Percentiles rank a stretch among this genome's conserved stretches.
These are phyloP conservation scores for Ensete ventricosum DNA, from an alignment of 176 grass and related monocot genomes.

Conservation along the genomic window DNA sequence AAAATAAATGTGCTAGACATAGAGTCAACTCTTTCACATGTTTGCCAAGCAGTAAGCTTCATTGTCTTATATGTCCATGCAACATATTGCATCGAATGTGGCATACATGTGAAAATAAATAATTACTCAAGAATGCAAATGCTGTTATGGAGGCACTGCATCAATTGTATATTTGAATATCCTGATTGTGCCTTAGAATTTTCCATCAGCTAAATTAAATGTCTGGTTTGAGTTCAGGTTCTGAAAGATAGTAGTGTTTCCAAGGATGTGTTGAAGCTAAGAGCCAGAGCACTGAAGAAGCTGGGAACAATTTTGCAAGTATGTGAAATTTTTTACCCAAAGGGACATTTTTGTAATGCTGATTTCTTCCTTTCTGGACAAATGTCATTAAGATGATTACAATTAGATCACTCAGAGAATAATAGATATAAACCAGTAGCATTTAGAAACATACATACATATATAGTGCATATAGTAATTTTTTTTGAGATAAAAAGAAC, in stretches of 20 bases:
- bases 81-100: no score
- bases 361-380: no score
- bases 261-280: constrained; percentile 52
- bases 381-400: no score
- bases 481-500: no score
- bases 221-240: constrained; percentile 36
- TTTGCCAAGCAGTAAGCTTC: constrained; percentile 75
- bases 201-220: background rate
- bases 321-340: constrained; percentile 23
- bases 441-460: no score
- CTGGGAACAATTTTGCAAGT: constrained; percentile 88
- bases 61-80: background rate
- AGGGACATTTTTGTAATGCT: no score
- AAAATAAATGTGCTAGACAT: constrained; percentile 98
- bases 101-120: no score
- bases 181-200: background rate
- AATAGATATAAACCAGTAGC: no score
- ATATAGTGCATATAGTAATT: no score
- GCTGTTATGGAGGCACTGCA: no score
- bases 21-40: constrained; percentile 60
- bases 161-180: background rate
- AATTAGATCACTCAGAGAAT: no score
- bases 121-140: no score
- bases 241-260: constrained; percentile 57
- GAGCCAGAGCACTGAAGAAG: constrained; percentile 75